Percentiles rank a stretch among this genome's conserved stretches.
Conservation (phyloP, 306 rosid species). For the Cucumis melo region DNA sequence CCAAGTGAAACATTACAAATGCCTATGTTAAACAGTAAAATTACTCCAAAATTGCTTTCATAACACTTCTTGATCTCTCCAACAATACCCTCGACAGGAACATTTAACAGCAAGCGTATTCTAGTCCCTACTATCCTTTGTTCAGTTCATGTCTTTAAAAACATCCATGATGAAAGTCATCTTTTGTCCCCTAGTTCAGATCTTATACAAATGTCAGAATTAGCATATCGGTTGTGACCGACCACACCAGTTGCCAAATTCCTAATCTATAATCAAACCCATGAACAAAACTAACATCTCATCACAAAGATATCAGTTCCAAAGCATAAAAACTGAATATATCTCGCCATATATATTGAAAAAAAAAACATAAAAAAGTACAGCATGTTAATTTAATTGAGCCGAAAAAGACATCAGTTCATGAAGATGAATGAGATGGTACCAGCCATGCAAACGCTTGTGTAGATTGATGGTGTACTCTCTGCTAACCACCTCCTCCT, state of each 20-base stretch:
- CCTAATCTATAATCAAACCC: background rate
- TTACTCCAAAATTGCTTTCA: background rate
- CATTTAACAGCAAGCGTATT: no score
- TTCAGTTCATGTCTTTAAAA: background rate
- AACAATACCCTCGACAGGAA: background rate
- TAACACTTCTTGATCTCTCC: background rate
- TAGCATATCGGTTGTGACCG: background rate
- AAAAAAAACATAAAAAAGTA: background rate
- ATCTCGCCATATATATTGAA: background rate
- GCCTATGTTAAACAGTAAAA: no score
- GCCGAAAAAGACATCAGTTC: background rate
- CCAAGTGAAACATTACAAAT: background rate
- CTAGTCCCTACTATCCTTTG: no score
- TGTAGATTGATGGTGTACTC: conserved; percentile 20
- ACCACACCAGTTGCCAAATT: background rate
- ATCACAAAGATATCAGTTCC: background rate
- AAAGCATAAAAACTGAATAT: background rate
- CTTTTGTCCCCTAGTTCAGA: background rate
- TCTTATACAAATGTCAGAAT: background rate
- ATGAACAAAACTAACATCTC: background rate
- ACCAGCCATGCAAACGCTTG: conserved; percentile 27
- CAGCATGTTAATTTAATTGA: background rate
- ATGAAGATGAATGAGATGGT: background rate
- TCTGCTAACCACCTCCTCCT: conserved; percentile 84
- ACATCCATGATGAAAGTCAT: background rate